Evolutionary conservation across 78 protist genomes (phyloP).

Genomic region (Tieghemostelium lacteum): DNA sequence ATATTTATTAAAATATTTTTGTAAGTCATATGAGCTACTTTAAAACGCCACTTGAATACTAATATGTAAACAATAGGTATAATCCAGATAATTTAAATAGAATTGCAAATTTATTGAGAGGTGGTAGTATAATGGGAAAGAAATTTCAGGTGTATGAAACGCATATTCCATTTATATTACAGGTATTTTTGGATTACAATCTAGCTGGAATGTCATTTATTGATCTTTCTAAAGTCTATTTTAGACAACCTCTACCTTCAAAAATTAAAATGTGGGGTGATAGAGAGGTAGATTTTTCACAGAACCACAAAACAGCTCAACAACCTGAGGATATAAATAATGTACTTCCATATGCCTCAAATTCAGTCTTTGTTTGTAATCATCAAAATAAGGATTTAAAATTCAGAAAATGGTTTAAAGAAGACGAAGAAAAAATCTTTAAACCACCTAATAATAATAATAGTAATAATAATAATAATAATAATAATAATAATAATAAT

Average conservation of each 20-base stretch:
- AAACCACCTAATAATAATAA: no score
- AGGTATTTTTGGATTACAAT: constrained; percentile 88
- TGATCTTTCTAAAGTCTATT: constrained; percentile 23
- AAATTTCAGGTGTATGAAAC: constrained; percentile 84
- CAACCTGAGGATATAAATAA: no score
- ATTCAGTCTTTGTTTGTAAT: background rate
- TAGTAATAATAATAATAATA: background rate
- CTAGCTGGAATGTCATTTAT: constrained; percentile 85
- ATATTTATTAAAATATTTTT: constrained; percentile 83
- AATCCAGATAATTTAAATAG: constrained; percentile 59
- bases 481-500: background rate
- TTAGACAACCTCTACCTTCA: constrained; percentile 64
- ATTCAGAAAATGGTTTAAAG: constrained; percentile 41
- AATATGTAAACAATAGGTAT: constrained; percentile 26
- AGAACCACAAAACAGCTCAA: background rate
- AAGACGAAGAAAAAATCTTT: background rate
- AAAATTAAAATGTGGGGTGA: constrained; percentile 32
- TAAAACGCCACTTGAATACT: background rate
- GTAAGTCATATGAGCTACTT: constrained; percentile 1
- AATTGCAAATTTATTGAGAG: constrained; percentile 53
- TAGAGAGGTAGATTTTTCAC: constrained; percentile 8
- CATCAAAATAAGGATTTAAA: background rate
- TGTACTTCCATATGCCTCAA: no score
- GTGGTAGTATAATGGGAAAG: constrained; percentile 59
- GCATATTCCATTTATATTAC: constrained; percentile 90